Conservation (phyloP, 768 basidiomycete genomes). For the Stropharia rugosoannulata region DNA sequence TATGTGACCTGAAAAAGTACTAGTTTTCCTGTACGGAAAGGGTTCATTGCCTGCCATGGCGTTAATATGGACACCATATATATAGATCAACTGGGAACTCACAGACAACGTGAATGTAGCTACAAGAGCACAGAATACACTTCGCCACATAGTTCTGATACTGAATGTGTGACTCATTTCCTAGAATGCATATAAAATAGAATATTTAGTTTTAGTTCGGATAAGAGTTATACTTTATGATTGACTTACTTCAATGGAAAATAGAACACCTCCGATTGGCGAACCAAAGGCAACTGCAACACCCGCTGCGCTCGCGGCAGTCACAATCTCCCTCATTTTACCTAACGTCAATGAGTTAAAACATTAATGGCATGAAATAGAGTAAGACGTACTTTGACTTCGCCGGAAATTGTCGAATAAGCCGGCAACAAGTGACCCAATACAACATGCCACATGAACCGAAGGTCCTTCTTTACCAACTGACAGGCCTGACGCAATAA, state of each 20-base stretch:
- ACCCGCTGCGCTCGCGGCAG: slow-evolving; percentile 95
- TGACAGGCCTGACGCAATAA: slow-evolving; percentile 95
- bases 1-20: slow-evolving; percentile 99
- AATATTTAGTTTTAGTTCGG: neutral
- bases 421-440: slow-evolving; percentile 88
- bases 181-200: slow-evolving; percentile 42
- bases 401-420: slow-evolving; percentile 79
- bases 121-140: slow-evolving; percentile 95
- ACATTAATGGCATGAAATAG: neutral
- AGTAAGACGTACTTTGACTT: slow-evolving; percentile 73
- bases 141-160: slow-evolving; percentile 98
- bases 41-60: slow-evolving; percentile 83
- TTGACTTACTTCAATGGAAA: slow-evolving; percentile 84
- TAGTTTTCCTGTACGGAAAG: slow-evolving; percentile 95
- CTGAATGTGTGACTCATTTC: slow-evolving; percentile 99
- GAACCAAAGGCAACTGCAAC: slow-evolving; percentile 99
- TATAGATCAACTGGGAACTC: slow-evolving; percentile 28
- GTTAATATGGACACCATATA: neutral
- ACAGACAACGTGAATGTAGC: slow-evolving; percentile 96
- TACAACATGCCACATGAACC: slow-evolving; percentile 94
- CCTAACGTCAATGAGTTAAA: slow-evolving; percentile 31
- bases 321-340: slow-evolving; percentile 88
- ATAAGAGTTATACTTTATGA: neutral
- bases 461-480: slow-evolving; percentile 99
- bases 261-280: slow-evolving; percentile 95